These are phyloP conservation scores for Penicillium rolfsii DNA, from an alignment of 2,329 filamentous ascomycete genomes.

Conservation along the genomic window DNA sequence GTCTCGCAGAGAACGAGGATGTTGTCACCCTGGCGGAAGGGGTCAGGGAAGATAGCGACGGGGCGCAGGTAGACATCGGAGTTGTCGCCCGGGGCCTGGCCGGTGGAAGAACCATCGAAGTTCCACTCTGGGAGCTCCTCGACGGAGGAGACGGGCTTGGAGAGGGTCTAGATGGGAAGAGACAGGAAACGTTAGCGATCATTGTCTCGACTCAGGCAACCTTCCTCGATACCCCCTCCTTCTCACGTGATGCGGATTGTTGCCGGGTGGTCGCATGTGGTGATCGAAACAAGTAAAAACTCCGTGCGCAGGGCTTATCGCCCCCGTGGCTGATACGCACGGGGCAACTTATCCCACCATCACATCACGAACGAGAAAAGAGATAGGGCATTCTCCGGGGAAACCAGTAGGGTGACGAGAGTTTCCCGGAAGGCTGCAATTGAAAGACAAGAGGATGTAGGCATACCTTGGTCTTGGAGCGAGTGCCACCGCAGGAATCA, in stretches of 20 bases:
- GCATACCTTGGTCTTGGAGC: conserved; percentile 95
- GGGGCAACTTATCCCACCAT: conserved; percentile 14
- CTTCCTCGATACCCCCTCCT: background rate
- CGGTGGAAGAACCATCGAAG: conserved; percentile 87
- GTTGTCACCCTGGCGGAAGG: conserved; percentile 87
- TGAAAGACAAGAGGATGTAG: conserved; percentile 4
- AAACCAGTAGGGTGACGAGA: background rate
- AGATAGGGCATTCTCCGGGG: conserved; percentile 4
- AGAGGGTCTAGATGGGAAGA: conserved; percentile 59
- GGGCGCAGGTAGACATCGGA: conserved; percentile 97
- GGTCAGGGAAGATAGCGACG: conserved; percentile 84
- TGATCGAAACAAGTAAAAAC: conserved; percentile 6
- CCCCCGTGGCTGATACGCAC: conserved; percentile 5
- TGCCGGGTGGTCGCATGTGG: conserved; percentile 30
- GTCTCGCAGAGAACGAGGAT: conserved; percentile 93
- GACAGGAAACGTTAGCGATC: conserved; percentile 12
- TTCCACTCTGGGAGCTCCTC: conserved; percentile 77
- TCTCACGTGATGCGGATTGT: conserved; percentile 35
- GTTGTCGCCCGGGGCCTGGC: conserved; percentile 91
- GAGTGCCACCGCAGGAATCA: conserved; percentile 77
- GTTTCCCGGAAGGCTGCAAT: background rate
- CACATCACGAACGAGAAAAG: background rate
- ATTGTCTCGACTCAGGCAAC: background rate
- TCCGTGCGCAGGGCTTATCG: conserved; percentile 37
- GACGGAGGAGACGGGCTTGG: conserved; percentile 59